Evolutionary conservation across 140 eudicot genomes (phyloP).

Genomic region (Stevia rebaudiana): DNA sequence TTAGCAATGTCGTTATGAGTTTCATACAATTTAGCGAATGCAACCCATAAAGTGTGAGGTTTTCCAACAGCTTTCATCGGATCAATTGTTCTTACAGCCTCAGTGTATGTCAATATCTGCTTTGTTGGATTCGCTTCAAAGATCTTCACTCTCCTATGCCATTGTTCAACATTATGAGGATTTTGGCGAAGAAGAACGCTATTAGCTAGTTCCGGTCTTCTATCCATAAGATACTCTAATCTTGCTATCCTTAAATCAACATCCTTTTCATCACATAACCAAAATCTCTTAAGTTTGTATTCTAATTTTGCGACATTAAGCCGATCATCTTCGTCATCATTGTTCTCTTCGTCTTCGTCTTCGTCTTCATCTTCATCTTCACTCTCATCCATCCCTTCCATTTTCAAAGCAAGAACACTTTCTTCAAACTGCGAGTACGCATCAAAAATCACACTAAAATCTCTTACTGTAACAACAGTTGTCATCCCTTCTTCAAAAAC

Average conservation of each 20-base stretch:
- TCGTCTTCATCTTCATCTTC: slow-evolving; percentile 42
- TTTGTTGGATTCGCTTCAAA: slow-evolving; percentile 85
- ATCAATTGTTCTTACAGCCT: slow-evolving; percentile 90
- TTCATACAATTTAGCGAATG: slow-evolving; percentile 86
- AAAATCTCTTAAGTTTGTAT: slow-evolving; percentile 46
- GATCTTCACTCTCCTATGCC: slow-evolving; percentile 89
- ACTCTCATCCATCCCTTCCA: slow-evolving; percentile 62
- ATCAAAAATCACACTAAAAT: slow-evolving; percentile 88
- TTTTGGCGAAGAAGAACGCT: slow-evolving; percentile 93
- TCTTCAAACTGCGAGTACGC: slow-evolving; percentile 95
- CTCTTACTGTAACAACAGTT: slow-evolving; percentile 82
- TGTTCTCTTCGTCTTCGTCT: slow-evolving; percentile 27
- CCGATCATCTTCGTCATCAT: slow-evolving; percentile 53
- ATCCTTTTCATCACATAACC: slow-evolving; percentile 79
- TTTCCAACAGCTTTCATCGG: slow-evolving; percentile 98
- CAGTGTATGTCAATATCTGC: slow-evolving; percentile 77
- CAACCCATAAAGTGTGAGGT: slow-evolving; percentile 97
- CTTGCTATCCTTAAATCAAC: slow-evolving; percentile 81
- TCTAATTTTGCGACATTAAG: slow-evolving; percentile 50
- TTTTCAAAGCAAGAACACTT: slow-evolving; percentile 74
- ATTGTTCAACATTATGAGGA: slow-evolving; percentile 96
- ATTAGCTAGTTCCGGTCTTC: slow-evolving; percentile 90
- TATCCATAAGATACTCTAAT: slow-evolving; percentile 81
- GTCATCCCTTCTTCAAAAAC: slow-evolving; percentile 94
- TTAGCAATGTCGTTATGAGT: slow-evolving; percentile 64